Evolutionary conservation across 345 rosid genomes (phyloP), one percentile per base, ranked within the genome.

Genomic region (Lepidium didymum): DNA sequence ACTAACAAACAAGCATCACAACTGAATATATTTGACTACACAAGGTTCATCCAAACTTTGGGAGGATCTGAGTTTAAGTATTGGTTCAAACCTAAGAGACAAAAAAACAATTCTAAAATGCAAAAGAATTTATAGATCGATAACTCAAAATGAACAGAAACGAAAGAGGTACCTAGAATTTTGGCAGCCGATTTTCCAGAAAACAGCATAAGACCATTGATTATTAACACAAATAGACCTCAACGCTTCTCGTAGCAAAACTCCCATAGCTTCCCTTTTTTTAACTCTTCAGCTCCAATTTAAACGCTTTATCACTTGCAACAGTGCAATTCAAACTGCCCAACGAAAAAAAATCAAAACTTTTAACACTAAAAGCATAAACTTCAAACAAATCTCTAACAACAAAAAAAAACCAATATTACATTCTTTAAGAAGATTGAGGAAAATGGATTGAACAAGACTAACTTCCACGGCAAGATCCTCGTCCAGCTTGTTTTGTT

Each of bases 381-480:
- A 29, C 33, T 29, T 29, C 0, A 29, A 64, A 57, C 53, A 54
- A 46, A 75, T 43, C 49, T 18, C 3, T 18, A 47, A 13, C 15
- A 62, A 61, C 7, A 14, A 5, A 62, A 1, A 12, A 67, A 56
- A 52, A 37, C n/a, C 31, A 67, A 43, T 27, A 74, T 75, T 75
- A 75, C 78, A 68, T 71, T 71, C 46, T 68, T 56, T 49, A 57
- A 60, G 72, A 57, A 65, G 60, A 47, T 73, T 56, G 51, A 38
- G 23, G 52, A 19, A 40, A 31, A 63, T 46, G 70, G 69, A 51
- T 42, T 52, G 74, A 68, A 16, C 53, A 76, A 59, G 68, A 44
- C 97, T 94, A 94, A 85, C 97, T 94, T 62, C 99, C 99, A 42
- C 99, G 86, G 83, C 99, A 94, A 61, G 99, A 94, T 66, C 93